Evolutionary conservation across 805 yeast genomes (phyloP), one percentile per base, ranked within the genome.

Genomic region (Nakazawaea ernobii): DNA sequence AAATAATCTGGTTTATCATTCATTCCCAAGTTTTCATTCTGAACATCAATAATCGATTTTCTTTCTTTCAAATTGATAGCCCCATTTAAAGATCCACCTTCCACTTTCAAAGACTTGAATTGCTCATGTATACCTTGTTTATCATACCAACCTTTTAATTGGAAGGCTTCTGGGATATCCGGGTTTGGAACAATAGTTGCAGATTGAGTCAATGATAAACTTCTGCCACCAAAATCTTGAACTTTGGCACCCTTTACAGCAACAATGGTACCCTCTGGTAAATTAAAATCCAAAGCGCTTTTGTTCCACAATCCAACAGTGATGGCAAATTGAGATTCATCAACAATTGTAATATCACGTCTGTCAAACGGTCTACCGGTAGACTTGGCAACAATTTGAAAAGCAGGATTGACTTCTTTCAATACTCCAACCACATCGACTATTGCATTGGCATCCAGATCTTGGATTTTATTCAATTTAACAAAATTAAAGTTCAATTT

Each of bases 101-200:
- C 90, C 6, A 69, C 63, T 58, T 79, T 82, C 60, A 88, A 65
- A 9, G 82, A 69, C 55, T 78, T 77, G 69, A 86, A 90, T 35
- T 63, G 67, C 48, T 80, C 80, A 46, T 70, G 66, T 20, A 74
- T 73, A 35, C 97, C 97, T 55, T 77, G 80, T 36, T 84, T 77
- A 59, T 89, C 96, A 59, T 81, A 94, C 99, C 99, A 94, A 6
- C 98, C 98, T 65, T 89, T 88, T 55, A 94, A 75, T 46, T 79
- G 75, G 63, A 81, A 89, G 4, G 97, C 92, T 62, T 89, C 97
- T 15, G 87, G 83, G 20, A 86, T 77, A 60, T 91, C 97, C 2
- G 99, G 99, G 58, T 88, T 87, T 10, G 86, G 75, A 33, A 81
- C 64, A 53, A 94, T 67, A 1, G 86, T 76, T 17, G 96, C 90